A percentile compares a stretch with the other conserved stretches of the same genome.
Conservation (phyloP, 1,284 basidiomycete species). For the Lignosus rhinocerotis region DNA sequence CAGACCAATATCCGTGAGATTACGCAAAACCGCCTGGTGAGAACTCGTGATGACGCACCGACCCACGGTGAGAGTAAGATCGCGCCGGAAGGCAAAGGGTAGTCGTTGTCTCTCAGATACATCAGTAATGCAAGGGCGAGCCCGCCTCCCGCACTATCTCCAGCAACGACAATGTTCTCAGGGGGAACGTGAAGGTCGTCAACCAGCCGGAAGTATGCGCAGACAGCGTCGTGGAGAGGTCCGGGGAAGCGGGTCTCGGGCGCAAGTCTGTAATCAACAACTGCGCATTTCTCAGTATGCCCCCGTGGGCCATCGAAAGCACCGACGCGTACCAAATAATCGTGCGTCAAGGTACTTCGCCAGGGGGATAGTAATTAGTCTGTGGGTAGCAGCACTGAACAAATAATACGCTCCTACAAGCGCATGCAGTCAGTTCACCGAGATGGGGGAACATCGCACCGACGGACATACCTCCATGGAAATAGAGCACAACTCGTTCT, state of each 20-base stretch:
- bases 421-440: not conserved
- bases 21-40: not conserved
- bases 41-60: slow-evolving; percentile 50
- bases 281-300: slow-evolving; percentile 40
- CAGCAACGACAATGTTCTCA: slow-evolving; percentile 85
- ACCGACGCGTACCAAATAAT: slow-evolving; percentile 78
- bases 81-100: slow-evolving; percentile 78
- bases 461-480: slow-evolving; percentile 79
- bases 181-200: slow-evolving; percentile 91
- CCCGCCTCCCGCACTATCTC: slow-evolving; percentile 94
- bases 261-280: slow-evolving; percentile 95
- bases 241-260: slow-evolving; percentile 95
- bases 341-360: slow-evolving; percentile 90
- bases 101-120: slow-evolving; percentile 88
- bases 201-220: slow-evolving; percentile 84
- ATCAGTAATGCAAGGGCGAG: slow-evolving; percentile 84
- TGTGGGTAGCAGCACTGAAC: slow-evolving; percentile 92
- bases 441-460: not conserved
- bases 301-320: not conserved
- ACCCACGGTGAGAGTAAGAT: slow-evolving; percentile 95
- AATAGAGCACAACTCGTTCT: slow-evolving; percentile 87
- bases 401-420: slow-evolving; percentile 85
- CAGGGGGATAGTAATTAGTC: slow-evolving; percentile 89
- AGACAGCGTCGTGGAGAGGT: slow-evolving; percentile 89
- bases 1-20: slow-evolving; percentile 10